phyloP scores from a whole-genome alignment of 2,329 filamentous ascomycete species.

The Beauveria australis region DNA sequence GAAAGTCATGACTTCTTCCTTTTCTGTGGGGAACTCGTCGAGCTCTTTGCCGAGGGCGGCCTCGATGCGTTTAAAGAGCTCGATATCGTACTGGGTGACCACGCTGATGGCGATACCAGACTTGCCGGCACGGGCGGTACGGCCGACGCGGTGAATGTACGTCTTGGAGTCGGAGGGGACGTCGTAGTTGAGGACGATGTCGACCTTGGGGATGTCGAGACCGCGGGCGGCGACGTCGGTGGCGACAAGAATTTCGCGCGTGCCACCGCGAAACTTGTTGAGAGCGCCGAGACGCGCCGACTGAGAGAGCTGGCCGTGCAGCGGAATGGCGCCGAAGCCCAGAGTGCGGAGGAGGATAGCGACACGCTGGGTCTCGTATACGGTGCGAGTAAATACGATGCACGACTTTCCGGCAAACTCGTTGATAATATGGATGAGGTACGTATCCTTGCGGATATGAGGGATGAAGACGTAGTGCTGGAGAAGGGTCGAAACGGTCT shows the following conservation, averaged over 20 bases:
- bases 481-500: constrained; percentile 81
- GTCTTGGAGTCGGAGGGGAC: constrained; percentile 80
- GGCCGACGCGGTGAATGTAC: constrained; percentile 82
- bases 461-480: constrained; percentile 85
- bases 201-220: constrained; percentile 87
- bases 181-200: constrained; percentile 80
- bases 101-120: constrained; percentile 72
- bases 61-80: constrained; percentile 75
- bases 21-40: constrained; percentile 57
- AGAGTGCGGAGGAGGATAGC: constrained; percentile 75
- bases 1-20: constrained; percentile 81
- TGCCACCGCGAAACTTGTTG: constrained; percentile 77
- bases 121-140: constrained; percentile 81
- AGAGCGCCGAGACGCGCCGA: constrained; percentile 78
- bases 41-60: constrained; percentile 72
- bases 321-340: constrained; percentile 82
- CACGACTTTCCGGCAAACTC: constrained; percentile 78
- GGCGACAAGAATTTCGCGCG: constrained; percentile 80
- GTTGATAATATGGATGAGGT: constrained; percentile 78
- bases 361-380: constrained; percentile 81
- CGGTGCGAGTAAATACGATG: constrained; percentile 88
- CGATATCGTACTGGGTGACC: constrained; percentile 81
- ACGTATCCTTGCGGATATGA: constrained; percentile 79
- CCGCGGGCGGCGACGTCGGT: constrained; percentile 92
- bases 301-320: constrained; percentile 89